A percentile compares a stretch with the other conserved stretches of the same genome.
Conservation (phyloP, 1,284 basidiomycete species). For the Fistulina hepatica region DNA sequence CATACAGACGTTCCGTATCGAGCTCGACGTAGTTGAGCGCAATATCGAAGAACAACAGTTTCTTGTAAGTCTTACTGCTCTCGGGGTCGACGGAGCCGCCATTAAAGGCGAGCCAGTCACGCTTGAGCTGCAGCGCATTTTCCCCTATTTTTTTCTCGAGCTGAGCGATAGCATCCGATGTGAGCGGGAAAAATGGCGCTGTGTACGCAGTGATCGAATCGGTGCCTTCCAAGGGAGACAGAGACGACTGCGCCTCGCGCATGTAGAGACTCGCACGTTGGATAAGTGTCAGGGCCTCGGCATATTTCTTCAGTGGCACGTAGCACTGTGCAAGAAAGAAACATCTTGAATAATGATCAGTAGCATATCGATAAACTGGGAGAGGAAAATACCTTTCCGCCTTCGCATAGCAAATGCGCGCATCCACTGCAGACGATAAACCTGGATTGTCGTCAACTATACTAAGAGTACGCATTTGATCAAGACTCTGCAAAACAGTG, state of each 20-base stretch:
- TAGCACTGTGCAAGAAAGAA: constrained; percentile 66
- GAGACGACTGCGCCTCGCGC: constrained; percentile 49
- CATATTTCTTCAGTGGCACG: constrained; percentile 54
- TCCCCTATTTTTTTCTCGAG: constrained; percentile 40
- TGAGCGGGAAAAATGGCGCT: constrained; percentile 47
- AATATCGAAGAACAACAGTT: constrained; percentile 86
- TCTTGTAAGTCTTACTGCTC: constrained; percentile 43
- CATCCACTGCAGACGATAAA: constrained; percentile 67
- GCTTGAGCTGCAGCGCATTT: constrained; percentile 53
- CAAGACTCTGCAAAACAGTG: constrained; percentile 72
- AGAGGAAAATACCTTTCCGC: constrained; percentile 44
- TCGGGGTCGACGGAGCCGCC: constrained; percentile 43
- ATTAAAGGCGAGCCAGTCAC: constrained; percentile 71
- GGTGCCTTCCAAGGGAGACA: constrained; percentile 30
- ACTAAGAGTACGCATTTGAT: constrained; percentile 71
- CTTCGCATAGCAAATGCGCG: constrained; percentile 61
- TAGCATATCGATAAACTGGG: constrained; percentile 3
- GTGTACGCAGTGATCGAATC: constrained; percentile 34
- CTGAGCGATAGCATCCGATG: constrained; percentile 29
- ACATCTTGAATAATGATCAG: constrained; percentile 32
- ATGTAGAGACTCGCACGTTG: constrained; percentile 61
- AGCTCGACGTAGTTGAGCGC: constrained; percentile 87
- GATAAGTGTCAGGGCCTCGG: constrained; percentile 56
- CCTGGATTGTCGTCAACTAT: constrained; percentile 84
- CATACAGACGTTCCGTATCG: constrained; percentile 68